phyloP scores from a whole-genome alignment of 1,139 yeast species.

The Zygoascus hellenicus region DNA sequence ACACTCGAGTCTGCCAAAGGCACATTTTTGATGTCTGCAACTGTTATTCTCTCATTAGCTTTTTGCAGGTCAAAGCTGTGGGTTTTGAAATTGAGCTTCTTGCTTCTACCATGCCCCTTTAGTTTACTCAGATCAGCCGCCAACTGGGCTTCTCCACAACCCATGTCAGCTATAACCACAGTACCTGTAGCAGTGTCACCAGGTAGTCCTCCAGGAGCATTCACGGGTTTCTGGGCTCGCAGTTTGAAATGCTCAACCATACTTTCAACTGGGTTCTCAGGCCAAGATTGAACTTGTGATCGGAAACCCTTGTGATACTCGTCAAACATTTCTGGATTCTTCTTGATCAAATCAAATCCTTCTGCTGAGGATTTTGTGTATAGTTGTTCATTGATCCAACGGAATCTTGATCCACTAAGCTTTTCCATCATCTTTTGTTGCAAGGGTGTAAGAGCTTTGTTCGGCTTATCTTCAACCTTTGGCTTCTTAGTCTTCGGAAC shows the following conservation, averaged over 20 bases:
- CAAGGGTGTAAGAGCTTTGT: slow-evolving; percentile 65
- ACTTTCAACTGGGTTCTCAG: slow-evolving; percentile 92
- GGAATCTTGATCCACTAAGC: slow-evolving; percentile 85
- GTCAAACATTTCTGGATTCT: slow-evolving; percentile 84
- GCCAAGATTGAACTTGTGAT: slow-evolving; percentile 94
- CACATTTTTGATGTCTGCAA: slow-evolving; percentile 88
- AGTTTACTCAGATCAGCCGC: slow-evolving; percentile 51
- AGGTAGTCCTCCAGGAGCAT: slow-evolving; percentile 95
- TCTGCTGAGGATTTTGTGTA: slow-evolving; percentile 76
- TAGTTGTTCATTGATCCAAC: slow-evolving; percentile 96
- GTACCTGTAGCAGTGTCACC: slow-evolving; percentile 32
- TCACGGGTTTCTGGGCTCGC: slow-evolving; percentile 61
- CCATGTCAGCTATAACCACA: slow-evolving; percentile 93
- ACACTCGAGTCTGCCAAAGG: slow-evolving; percentile 77
- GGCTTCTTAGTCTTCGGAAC: slow-evolving; percentile 10
- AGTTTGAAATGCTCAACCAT: slow-evolving; percentile 66
- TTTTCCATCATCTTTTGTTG: slow-evolving; percentile 96
- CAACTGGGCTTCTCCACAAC: slow-evolving; percentile 94
- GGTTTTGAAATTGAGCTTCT: slow-evolving; percentile 45
- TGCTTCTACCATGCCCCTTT: slow-evolving; percentile 29
- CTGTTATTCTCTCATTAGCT: slow-evolving; percentile 82
- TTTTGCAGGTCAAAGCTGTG: slow-evolving; percentile 89
- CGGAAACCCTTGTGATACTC: slow-evolving; percentile 95
- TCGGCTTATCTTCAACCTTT: slow-evolving; percentile 18
- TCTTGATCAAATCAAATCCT: slow-evolving; percentile 65